Evolutionary conservation across 2,329 filamentous ascomycete species (phyloP).

Genomic region (Pleochaeta shiraiana): DNA sequence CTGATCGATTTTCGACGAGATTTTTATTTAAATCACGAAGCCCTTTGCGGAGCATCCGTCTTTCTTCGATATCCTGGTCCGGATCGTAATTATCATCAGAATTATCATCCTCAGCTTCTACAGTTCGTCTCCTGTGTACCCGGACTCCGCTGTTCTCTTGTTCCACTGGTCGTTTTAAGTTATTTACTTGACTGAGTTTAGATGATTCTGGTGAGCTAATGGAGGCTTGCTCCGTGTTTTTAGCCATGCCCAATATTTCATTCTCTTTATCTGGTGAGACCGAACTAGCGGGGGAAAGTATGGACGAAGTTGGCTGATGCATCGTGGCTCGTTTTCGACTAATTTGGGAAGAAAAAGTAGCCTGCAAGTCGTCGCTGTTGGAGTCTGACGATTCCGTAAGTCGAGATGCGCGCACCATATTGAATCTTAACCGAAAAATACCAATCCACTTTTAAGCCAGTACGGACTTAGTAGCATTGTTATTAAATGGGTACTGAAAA

Average conservation of each 20-base stretch:
- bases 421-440: constrained; percentile 8
- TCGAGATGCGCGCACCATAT: constrained; percentile 10
- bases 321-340: constrained; percentile 7
- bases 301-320: constrained; percentile 9
- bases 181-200: constrained; percentile 7
- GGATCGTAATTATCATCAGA: constrained; percentile 43
- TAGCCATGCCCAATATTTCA: constrained; percentile 15
- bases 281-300: constrained; percentile 18
- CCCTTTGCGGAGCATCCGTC: constrained; percentile 45
- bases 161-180: constrained; percentile 14
- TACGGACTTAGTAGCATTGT: no score
- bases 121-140: constrained; percentile 13
- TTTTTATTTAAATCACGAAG: constrained; percentile 44
- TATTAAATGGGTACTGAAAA: no score
- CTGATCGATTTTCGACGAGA: constrained; percentile 42
- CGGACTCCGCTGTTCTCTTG: constrained; percentile 4
- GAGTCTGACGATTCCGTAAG: constrained; percentile 15
- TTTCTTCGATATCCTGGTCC: constrained; percentile 54
- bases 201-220: constrained; percentile 18
- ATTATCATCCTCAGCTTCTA: constrained; percentile 16
- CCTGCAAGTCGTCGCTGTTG: constrained; percentile 15
- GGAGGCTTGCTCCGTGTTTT: constrained; percentile 22
- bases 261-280: constrained; percentile 13
- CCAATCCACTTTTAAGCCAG: no score
- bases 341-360: constrained; percentile 14